Evolutionary conservation across 176 grass and related monocot genomes (phyloP).

Genomic region (Typha latifolia): DNA sequence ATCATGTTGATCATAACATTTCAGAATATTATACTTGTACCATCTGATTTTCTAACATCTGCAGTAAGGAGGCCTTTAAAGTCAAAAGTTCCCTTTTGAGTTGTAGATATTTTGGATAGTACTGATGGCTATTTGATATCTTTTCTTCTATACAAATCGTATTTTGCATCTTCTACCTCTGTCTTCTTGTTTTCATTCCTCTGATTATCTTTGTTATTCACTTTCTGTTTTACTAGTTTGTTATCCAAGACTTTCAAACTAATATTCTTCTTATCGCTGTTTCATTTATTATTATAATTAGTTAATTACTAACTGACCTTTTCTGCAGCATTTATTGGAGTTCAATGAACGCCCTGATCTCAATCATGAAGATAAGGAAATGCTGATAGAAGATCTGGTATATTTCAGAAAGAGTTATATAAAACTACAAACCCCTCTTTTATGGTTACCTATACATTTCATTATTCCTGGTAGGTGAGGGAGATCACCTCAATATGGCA

Average conservation of each 20-base stretch:
- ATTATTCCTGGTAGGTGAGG: constrained; percentile 36
- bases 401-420: constrained; percentile 16
- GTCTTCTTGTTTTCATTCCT: background rate
- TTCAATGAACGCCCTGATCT: constrained; percentile 86
- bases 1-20: too few species aligned
- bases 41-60: too few species aligned
- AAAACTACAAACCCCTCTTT: background rate
- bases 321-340: constrained; percentile 74
- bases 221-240: too few species aligned
- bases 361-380: constrained; percentile 84
- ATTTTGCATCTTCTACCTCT: too few species aligned
- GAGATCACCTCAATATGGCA: constrained; percentile 94
- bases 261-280: background rate
- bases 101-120: too few species aligned
- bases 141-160: too few species aligned
- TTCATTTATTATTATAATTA: background rate
- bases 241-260: background rate
- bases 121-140: too few species aligned
- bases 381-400: constrained; percentile 92
- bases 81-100: too few species aligned
- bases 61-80: too few species aligned
- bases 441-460: constrained; percentile 6
- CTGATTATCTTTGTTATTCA: background rate
- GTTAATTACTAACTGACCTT: constrained; percentile 10
- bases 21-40: too few species aligned